Evolutionary conservation across 306 rosid species (phyloP).

Genomic region (Cicer arietinum): DNA sequence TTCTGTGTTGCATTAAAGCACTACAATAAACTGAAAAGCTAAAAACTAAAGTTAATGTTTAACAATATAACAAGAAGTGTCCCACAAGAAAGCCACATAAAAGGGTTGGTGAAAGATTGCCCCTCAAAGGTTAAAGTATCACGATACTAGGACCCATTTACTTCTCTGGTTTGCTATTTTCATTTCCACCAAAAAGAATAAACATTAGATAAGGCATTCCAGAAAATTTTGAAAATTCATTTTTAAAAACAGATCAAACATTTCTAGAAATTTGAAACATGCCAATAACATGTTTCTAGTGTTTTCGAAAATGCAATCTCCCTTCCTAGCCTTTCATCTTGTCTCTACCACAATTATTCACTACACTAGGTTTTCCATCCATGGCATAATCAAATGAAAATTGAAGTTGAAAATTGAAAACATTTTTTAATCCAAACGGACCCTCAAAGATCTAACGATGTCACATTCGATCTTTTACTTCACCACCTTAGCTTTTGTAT

Average conservation of each 20-base stretch:
- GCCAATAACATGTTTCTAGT: constrained; percentile 2
- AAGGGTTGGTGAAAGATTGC: constrained; percentile 10
- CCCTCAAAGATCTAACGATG: constrained; percentile 7
- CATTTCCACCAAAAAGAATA: background rate
- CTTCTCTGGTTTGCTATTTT: constrained; percentile 6
- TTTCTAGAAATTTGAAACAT: background rate
- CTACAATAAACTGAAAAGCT: constrained; percentile 28
- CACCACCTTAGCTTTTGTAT: background rate
- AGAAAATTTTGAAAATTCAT: background rate
- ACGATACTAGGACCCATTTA: background rate
- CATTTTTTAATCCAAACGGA: background rate
- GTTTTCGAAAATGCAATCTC: constrained; percentile 2
- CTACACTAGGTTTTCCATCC: background rate
- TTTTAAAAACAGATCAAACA: background rate
- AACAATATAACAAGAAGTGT: background rate
- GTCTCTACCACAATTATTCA: background rate
- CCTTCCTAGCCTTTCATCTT: background rate
- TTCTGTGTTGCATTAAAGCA: constrained; percentile 1
- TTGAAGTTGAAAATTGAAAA: background rate
- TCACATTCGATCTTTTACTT: background rate
- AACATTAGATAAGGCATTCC: background rate
- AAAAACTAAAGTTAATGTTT: constrained; percentile 22
- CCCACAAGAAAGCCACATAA: constrained; percentile 15
- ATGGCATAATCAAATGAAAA: background rate
- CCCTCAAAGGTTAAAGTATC: constrained; percentile 10